phyloP scores from a whole-genome alignment of 1,284 basidiomycete species.

The Tilletia walkeri region DNA sequence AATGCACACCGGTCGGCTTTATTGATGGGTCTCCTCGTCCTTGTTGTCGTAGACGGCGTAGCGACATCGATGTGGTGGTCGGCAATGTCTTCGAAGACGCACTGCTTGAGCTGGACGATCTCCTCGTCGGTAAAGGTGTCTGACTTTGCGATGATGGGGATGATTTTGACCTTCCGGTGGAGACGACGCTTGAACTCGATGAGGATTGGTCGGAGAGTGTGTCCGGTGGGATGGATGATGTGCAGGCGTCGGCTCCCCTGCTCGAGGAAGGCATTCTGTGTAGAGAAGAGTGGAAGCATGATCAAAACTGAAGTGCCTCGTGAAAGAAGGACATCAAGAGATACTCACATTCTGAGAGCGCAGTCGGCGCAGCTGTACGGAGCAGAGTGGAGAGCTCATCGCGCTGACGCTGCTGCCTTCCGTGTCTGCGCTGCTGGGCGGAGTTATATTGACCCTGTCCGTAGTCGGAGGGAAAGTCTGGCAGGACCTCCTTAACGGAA shows the following conservation, averaged over 20 bases:
- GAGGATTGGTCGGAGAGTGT: conserved; percentile 51
- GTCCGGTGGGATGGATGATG: conserved; percentile 55
- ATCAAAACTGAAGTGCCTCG: no score
- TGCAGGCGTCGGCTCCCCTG: conserved; percentile 55
- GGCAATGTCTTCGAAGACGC: conserved; percentile 51
- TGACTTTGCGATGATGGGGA: conserved; percentile 54
- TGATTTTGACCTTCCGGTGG: conserved; percentile 53
- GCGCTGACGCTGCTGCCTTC: no score
- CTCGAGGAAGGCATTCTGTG: conserved; percentile 53
- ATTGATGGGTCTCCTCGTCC: conserved; percentile 53
- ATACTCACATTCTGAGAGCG: no score
- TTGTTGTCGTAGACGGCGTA: conserved; percentile 49
- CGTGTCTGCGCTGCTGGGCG: no score
- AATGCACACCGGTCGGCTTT: no score
- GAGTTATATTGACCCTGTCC: no score
- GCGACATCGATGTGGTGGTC: conserved; percentile 52
- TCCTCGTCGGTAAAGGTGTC: conserved; percentile 53
- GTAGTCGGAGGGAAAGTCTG: no score
- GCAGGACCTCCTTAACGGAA: no score
- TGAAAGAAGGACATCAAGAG: no score
- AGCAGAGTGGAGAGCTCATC: no score
- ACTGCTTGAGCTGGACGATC: conserved; percentile 48
- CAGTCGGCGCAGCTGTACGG: no score
- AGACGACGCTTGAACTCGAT: conserved; percentile 54
- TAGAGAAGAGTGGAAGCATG: no score